Evolutionary conservation across 495 filamentous ascomycete species (phyloP), one percentile per base, ranked within the genome.

Genomic region (Daldinia vernicosa): DNA sequence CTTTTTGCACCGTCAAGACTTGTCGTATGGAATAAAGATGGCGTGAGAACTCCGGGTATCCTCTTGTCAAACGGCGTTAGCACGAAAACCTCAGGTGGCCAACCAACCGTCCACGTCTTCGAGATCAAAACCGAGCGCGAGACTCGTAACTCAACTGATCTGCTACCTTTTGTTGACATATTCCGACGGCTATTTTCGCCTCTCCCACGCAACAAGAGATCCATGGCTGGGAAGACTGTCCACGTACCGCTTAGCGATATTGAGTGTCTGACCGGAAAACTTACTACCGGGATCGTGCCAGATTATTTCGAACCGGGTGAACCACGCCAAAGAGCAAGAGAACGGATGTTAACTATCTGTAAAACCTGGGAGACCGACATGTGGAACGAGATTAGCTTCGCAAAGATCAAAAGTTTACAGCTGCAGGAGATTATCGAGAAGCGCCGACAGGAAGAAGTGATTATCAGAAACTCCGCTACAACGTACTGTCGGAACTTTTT

Each of bases 331-430:
- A 79, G 72, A 28, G 83, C 85, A 6, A 83, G 90, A 69, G 88
- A 90, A 27, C 87, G 90, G 57, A 80, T 97, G 28, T 78, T 81
- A 19, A 81, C 86, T 14, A 82, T 92, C 5, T 90, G 86, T 75
- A 79, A 80, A 17, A 88, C 89, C 0, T 98, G 95, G 93, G 85
- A 84, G 17, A 82, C 82, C 26, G 78, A 88, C 26, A 83, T 87
- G 47, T 98, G 95, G 94, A 87, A 94, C 69, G 96, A 99, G 79
- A 80, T 94, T 47, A 94, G 97, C 77, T 92, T 92, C 82, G 83
- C 83, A 28, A 87, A 87, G 63, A 89, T 98, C 75, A 93, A 90
- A 78, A 93, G 91, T 74, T 79, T 98, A 67, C 83, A 86, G 35
- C 81, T 95, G 55, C 88, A 92, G 57, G 91, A 95, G 61, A 83